phyloP scores from a whole-genome alignment of 2,329 filamentous ascomycete species.

The Boeremia lycopersici region DNA sequence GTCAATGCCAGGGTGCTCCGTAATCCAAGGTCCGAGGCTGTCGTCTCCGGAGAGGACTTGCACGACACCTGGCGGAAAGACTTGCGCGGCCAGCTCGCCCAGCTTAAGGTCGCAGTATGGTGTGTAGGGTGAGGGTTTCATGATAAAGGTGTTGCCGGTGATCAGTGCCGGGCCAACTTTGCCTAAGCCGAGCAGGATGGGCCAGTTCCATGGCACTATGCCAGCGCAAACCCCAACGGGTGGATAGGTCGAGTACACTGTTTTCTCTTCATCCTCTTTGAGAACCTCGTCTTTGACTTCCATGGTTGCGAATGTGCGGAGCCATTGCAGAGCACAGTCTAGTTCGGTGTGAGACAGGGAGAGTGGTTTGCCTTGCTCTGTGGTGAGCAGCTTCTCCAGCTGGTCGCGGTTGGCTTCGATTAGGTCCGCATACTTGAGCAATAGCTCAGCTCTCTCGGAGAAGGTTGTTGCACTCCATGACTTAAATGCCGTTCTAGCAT shows the following conservation, averaged over 20 bases:
- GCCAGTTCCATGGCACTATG: conserved; percentile 53
- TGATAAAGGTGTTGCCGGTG: conserved; percentile 61
- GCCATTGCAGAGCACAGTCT: conserved; percentile 24
- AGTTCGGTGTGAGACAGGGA: conserved; percentile 26
- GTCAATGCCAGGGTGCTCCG: conserved; percentile 62
- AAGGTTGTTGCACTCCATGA: conserved; percentile 46
- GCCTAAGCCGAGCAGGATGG: conserved; percentile 40
- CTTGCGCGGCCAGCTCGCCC: conserved; percentile 60
- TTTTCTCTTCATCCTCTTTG: conserved; percentile 51
- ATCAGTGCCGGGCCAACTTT: conserved; percentile 65
- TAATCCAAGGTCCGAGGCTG: conserved; percentile 64
- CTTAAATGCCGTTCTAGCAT: conserved; percentile 53
- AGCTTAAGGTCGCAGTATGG: conserved; percentile 65
- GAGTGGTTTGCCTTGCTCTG: conserved; percentile 36
- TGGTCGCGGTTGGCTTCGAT: conserved; percentile 28
- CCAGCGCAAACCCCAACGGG: conserved; percentile 53
- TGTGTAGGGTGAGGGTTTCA: conserved; percentile 63
- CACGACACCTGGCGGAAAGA: conserved; percentile 67
- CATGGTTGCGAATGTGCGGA: conserved; percentile 41
- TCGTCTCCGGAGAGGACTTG: conserved; percentile 66
- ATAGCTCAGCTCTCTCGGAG: conserved; percentile 24
- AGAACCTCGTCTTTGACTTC: conserved; percentile 46
- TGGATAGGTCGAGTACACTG: conserved; percentile 49
- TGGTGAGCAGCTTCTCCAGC: conserved; percentile 29
- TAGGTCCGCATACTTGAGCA: conserved; percentile 27